These are phyloP conservation scores for Tulasnella calospora DNA, from an alignment of 768 basidiomycete genomes.

Conservation along the genomic window DNA sequence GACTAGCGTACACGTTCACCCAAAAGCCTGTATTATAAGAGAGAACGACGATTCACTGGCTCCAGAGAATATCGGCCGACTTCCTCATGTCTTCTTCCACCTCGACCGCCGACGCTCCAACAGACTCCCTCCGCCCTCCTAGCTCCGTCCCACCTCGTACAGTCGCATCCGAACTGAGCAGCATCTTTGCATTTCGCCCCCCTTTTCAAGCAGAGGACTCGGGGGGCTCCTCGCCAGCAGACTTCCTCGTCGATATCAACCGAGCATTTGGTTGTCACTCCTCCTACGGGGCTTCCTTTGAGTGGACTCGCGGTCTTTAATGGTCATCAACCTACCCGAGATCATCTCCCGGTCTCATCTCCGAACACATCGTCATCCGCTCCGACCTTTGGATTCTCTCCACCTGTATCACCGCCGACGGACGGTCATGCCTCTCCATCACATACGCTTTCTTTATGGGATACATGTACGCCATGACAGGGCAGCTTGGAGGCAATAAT, in stretches of 20 bases:
- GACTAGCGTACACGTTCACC: background rate
- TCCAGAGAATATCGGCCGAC: background rate
- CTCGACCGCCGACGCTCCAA: background rate
- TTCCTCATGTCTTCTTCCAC: background rate
- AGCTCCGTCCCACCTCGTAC: background rate
- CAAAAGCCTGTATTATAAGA: background rate
- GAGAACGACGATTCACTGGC: background rate
- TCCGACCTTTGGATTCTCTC: background rate
- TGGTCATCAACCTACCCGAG: background rate
- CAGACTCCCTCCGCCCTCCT: background rate
- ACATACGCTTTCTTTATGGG: constrained; percentile 44
- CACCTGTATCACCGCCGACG: background rate
- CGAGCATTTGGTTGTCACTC: background rate
- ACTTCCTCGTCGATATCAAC: background rate
- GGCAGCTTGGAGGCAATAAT: constrained; percentile 41
- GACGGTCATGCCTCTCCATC: constrained; percentile 15
- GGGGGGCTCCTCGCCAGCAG: background rate
- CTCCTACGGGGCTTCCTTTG: background rate
- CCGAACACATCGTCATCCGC: background rate
- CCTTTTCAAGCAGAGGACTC: background rate
- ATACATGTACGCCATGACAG: constrained; percentile 45
- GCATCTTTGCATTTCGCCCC: background rate
- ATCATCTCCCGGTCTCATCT: background rate
- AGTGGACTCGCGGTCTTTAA: background rate
- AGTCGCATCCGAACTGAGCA: background rate